Conservation (phyloP, 2,329 filamentous ascomycete species). For the Trichophyton schoenleinii region DNA sequence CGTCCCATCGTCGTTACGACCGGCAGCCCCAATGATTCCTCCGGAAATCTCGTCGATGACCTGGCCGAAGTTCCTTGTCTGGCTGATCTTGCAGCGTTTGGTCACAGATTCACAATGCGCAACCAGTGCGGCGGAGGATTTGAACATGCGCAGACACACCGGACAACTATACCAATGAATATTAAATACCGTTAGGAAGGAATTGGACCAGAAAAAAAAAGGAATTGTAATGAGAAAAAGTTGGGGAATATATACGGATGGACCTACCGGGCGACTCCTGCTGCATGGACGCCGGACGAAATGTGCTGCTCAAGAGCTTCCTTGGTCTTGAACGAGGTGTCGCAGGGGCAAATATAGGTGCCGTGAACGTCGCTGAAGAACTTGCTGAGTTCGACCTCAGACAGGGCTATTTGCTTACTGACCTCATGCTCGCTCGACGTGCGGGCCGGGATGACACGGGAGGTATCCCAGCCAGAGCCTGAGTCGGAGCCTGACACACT, state of each 20-base stretch:
- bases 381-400: constrained; percentile 11
- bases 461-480: neutral
- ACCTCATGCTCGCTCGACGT: neutral
- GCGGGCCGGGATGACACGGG: neutral
- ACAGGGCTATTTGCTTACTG: neutral
- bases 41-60: constrained; percentile 29
- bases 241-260: neutral
- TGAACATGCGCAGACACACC: constrained; percentile 28
- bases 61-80: constrained; percentile 21
- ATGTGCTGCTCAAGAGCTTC: constrained; percentile 26
- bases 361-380: constrained; percentile 22
- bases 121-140: constrained; percentile 26
- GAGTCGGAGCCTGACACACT: neutral
- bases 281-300: constrained; percentile 16
- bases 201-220: neutral
- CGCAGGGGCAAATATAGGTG: constrained; percentile 26
- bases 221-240: neutral
- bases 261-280: constrained; percentile 16
- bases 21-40: constrained; percentile 25
- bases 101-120: constrained; percentile 30
- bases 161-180: constrained; percentile 22
- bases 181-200: constrained; percentile 1
- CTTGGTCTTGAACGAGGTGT: constrained; percentile 16
- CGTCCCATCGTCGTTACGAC: constrained; percentile 23
- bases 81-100: constrained; percentile 25